These are phyloP conservation scores for Penicillium desertorum DNA, from an alignment of 495 filamentous ascomycete species.

Conservation along the genomic window DNA sequence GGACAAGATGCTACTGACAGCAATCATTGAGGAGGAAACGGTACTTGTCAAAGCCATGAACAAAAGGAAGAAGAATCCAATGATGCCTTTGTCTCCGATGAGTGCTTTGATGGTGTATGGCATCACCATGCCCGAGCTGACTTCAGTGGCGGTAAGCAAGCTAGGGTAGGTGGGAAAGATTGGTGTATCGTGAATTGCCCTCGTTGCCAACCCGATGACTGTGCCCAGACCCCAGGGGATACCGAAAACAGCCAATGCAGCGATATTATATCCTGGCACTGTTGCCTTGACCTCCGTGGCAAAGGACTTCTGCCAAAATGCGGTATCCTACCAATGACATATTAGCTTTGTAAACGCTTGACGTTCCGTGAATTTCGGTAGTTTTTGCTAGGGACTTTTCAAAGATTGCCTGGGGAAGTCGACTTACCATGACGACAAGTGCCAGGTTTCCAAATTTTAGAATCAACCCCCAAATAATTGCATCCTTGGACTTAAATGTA, in stretches of 20 bases:
- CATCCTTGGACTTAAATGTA: slow-evolving; percentile 52
- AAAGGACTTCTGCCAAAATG: slow-evolving; percentile 55
- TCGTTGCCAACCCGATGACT: slow-evolving; percentile 46
- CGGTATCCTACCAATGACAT: slow-evolving; percentile 40
- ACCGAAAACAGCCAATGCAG: slow-evolving; percentile 46
- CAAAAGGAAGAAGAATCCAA: slow-evolving; percentile 51
- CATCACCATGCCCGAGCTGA: slow-evolving; percentile 46
- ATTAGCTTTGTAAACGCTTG: neutral
- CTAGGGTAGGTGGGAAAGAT: slow-evolving; percentile 54
- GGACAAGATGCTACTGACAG: slow-evolving; percentile 47
- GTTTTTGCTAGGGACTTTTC: too few relatives aligned
- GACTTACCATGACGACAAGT: slow-evolving; percentile 49
- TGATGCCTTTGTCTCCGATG: slow-evolving; percentile 47
- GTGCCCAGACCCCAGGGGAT: slow-evolving; percentile 54
- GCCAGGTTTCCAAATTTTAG: slow-evolving; percentile 51
- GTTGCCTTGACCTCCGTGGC: slow-evolving; percentile 44
- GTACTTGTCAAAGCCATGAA: slow-evolving; percentile 57
- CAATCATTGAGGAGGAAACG: slow-evolving; percentile 47
- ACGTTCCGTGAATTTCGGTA: too few relatives aligned
- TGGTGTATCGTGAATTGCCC: slow-evolving; percentile 47
- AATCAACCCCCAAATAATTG: slow-evolving; percentile 50
- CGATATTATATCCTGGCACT: slow-evolving; percentile 47
- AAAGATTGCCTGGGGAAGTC: too few relatives aligned
- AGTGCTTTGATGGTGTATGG: slow-evolving; percentile 51
- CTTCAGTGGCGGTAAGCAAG: slow-evolving; percentile 43